phyloP scores from a whole-genome alignment of 2,329 filamentous ascomycete species.

The Fusarium nematophilum region DNA sequence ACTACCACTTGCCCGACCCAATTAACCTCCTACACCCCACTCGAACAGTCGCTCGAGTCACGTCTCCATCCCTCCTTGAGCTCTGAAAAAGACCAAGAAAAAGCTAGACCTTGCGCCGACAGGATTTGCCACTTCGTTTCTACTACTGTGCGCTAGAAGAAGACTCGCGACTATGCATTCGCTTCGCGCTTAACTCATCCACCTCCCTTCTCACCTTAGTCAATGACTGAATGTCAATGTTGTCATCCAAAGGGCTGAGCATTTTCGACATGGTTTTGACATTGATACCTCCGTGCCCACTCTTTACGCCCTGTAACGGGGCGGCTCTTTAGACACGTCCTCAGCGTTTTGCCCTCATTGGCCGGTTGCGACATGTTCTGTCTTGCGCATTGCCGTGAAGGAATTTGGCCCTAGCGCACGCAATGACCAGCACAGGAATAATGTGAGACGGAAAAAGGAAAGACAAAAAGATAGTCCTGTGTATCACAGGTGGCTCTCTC shows the following conservation, averaged over 20 bases:
- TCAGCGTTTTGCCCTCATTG: conserved; percentile 20
- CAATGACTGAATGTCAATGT: background rate
- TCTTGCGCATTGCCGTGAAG: background rate
- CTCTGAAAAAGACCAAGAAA: background rate
- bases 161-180: background rate
- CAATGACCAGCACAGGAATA: too few relatives aligned
- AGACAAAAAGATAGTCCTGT: conserved; percentile 2
- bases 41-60: conserved; percentile 25
- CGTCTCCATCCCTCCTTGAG: background rate
- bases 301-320: conserved; percentile 7
- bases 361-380: conserved; percentile 10
- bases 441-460: too few relatives aligned
- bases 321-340: conserved; percentile 18
- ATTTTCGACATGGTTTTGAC: conserved; percentile 10
- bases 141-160: background rate
- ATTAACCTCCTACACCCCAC: conserved; percentile 5
- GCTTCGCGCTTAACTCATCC: background rate
- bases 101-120: background rate
- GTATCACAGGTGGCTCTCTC: conserved; percentile 28
- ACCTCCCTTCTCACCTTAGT: background rate
- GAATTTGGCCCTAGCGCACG: too few relatives aligned
- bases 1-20: conserved; percentile 17
- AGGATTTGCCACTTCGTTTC: background rate
- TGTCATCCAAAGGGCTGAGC: conserved; percentile 16
- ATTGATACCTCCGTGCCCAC: conserved; percentile 2